phyloP scores from a whole-genome alignment of 177 flowering plant genomes.

The Vitis hybrid region DNA sequence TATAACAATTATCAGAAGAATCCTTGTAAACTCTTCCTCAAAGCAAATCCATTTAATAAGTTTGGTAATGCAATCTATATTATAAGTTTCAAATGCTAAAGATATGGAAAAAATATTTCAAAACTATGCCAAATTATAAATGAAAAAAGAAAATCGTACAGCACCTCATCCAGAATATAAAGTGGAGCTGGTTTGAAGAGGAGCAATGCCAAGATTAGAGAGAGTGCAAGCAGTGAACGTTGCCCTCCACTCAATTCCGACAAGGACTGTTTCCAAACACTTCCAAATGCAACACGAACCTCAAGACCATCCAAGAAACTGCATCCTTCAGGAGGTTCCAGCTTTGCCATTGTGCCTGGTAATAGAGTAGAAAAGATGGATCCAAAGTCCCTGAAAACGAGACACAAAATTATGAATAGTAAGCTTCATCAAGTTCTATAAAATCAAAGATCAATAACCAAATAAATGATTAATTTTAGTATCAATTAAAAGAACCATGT shows the following conservation, averaged over 20 bases:
- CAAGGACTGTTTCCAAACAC: conserved; percentile 97
- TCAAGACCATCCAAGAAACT: conserved; percentile 96
- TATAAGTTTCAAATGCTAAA: too few species aligned
- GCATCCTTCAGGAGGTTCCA: conserved; percentile 97
- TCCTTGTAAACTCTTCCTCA: too few species aligned
- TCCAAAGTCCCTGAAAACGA: conserved; percentile 83
- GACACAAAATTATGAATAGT: conserved; percentile 2
- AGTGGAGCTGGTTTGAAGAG: conserved; percentile 99
- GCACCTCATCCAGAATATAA: conserved; percentile 86
- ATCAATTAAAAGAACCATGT: not conserved
- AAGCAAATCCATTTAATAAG: too few species aligned
- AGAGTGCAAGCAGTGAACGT: conserved; percentile 93
- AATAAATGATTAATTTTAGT: not conserved
- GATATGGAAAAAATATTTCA: too few species aligned
- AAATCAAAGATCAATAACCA: not conserved
- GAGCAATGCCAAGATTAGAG: conserved; percentile 91
- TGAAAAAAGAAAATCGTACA: conserved; percentile 28
- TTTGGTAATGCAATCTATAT: too few species aligned
- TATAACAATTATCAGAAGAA: too few species aligned
- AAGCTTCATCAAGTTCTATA: not conserved
- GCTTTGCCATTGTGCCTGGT: conserved; percentile 96
- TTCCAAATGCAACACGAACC: conserved; percentile 97
- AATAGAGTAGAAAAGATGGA: conserved; percentile 94
- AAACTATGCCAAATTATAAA: not conserved
- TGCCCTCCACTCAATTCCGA: conserved; percentile 99